Evolutionary conservation across 1,284 basidiomycete species (phyloP), one percentile per base, ranked within the genome.

Genomic region (Nidula niveotomentosa): DNA sequence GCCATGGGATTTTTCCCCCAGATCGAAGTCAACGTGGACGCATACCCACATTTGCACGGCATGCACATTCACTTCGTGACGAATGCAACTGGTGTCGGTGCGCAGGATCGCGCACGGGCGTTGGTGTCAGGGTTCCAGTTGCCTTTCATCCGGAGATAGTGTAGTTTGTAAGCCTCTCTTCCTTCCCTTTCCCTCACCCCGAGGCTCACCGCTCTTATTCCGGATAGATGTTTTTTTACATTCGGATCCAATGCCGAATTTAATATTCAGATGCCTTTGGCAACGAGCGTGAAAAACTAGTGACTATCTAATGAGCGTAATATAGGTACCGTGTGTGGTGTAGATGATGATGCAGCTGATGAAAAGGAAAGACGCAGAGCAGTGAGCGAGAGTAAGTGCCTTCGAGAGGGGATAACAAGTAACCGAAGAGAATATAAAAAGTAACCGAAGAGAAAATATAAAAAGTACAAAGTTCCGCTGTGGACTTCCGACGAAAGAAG

Each of bases 1-100:
- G 94, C 95, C 0, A 90, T 98, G 83, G 87, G 83, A 8, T 82
- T 96, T 60, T 99, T 98, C 81, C 96, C 96, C 3, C 91, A 95
- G 71, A 88, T 97, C 54, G 95, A 97, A 74, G 88, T 93, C 69
- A 98, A 96, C 72, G 72, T 90, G 56, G 94, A 97, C 68, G 73
- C 90, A 43, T 98, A 96, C 68, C 92, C 93, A 6, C 84, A 83
- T 61, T 69, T 85, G 52, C 89, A 89, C 66, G 95, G 95, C 37
- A 91, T 97, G 84, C 91, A 96, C 68, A 85, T 98, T 49, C 90
- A 94, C 69, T 94, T 95, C 69, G 80, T 94, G 58, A 96, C 95
- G 39, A 94, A 90, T 67, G 88, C 91, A 3, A 78, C 78, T 50
- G 95, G 95, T 0, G 75, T 86, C 34, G 91, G 91, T 36, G 94